Percentiles rank a stretch among this genome's conserved stretches.
These are phyloP conservation scores for Cantharellus cinnabarinus DNA, from an alignment of 768 basidiomycete species.

Conservation along the genomic window DNA sequence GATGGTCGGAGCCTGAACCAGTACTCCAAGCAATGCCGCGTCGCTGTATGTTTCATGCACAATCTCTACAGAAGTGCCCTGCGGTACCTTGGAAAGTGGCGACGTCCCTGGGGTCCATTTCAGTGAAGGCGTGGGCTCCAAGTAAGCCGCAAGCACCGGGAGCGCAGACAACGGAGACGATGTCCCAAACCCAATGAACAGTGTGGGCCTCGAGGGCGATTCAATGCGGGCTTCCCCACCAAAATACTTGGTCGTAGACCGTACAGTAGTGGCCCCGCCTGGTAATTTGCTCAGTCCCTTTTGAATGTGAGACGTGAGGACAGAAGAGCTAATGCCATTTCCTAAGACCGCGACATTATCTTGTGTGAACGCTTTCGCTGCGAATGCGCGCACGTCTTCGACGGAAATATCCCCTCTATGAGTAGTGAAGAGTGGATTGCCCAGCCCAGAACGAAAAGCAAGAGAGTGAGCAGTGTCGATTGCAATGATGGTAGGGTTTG, in stretches of 20 bases:
- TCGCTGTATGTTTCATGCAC: conserved; percentile 84
- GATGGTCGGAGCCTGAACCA: conserved; percentile 48
- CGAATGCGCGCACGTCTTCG: conserved; percentile 54
- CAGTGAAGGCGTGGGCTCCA: conserved; percentile 59
- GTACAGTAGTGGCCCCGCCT: conserved; percentile 8
- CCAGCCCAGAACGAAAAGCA: conserved; percentile 90
- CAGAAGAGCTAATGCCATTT: conserved; percentile 57
- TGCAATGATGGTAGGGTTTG: conserved; percentile 45
- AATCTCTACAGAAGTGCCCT: conserved; percentile 41
- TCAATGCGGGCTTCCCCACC: conserved; percentile 75
- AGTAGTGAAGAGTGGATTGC: conserved; percentile 73
- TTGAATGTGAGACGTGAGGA: conserved; percentile 51
- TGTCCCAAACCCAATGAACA: conserved; percentile 80
- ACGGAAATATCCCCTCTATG: conserved; percentile 40
- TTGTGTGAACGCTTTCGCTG: conserved; percentile 49
- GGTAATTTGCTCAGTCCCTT: conserved; percentile 31
- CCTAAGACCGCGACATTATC: conserved; percentile 74
- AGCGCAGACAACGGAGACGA: conserved; percentile 44
- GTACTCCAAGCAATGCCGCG: conserved; percentile 66
- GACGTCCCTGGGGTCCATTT: conserved; percentile 73
- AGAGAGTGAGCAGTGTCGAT: conserved; percentile 74
- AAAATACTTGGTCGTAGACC: conserved; percentile 35
- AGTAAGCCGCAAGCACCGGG: conserved; percentile 56
- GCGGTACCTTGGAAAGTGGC: conserved; percentile 39
- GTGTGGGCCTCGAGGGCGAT: conserved; percentile 31